These are phyloP conservation scores for Clonostachys byssicola DNA, from an alignment of 2,329 filamentous ascomycete species.

Conservation along the genomic window DNA sequence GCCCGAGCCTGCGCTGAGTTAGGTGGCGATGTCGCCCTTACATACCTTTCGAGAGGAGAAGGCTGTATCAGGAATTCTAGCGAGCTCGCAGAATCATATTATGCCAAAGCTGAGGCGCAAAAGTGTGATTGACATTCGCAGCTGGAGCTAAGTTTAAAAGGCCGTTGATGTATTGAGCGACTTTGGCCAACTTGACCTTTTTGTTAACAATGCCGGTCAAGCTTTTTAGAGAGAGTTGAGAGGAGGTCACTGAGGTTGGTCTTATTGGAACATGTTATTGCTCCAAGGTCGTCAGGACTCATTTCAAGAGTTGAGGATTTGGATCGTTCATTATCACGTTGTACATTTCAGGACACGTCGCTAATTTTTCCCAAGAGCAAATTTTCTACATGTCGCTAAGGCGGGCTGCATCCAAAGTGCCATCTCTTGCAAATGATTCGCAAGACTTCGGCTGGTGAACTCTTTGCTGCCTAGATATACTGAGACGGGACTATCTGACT, in stretches of 20 bases:
- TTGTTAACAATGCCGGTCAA: constrained; percentile 63
- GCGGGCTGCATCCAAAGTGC: constrained; percentile 38
- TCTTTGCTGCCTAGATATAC: constrained; percentile 60
- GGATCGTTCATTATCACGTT: constrained; percentile 62
- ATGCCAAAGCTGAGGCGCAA: constrained; percentile 55
- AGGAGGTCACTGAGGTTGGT: constrained; percentile 47
- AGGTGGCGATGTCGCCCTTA: constrained; percentile 62
- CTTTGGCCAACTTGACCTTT: constrained; percentile 66
- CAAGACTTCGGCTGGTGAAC: constrained; percentile 58
- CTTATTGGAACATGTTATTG: constrained; percentile 64
- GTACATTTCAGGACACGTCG: constrained; percentile 61
- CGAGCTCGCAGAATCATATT: constrained; percentile 57
- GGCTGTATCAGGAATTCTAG: constrained; percentile 56
- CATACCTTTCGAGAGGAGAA: constrained; percentile 61
- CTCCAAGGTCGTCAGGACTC: constrained; percentile 51
- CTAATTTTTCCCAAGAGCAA: constrained; percentile 62
- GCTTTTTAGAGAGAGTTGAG: constrained; percentile 66
- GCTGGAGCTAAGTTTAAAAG: constrained; percentile 33
- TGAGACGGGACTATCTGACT: constrained; percentile 57
- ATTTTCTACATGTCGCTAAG: constrained; percentile 56
- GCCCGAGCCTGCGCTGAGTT: constrained; percentile 61
- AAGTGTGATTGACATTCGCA: constrained; percentile 43
- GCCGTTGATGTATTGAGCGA: constrained; percentile 58
- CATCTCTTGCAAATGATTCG: constrained; percentile 53
- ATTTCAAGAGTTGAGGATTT: constrained; percentile 55